Base-by-base conservation (phyloP, 257 asterid genomes). In the Hygrophila difformis region DNA sequence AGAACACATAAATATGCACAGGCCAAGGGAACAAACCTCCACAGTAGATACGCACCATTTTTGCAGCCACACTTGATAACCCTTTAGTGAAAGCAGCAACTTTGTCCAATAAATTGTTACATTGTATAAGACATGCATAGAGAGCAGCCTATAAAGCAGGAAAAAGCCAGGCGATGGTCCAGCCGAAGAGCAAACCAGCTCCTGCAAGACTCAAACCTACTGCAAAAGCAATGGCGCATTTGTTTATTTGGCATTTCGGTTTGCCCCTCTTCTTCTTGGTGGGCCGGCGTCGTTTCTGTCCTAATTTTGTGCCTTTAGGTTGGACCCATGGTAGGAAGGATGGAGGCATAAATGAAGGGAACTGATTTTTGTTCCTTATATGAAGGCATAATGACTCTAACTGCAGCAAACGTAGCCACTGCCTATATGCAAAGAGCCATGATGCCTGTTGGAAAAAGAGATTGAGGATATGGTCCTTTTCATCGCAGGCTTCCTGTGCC, bases 91-190 rank as follows among this genome's bases (percentile, higher is more conserved):
- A n/a, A 33, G 37, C 37, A 1, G 10, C 37, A 33, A 33, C 6
- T 12, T 5, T 2, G 3, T 33, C 37, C 12, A 9, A 33, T 12
- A 9, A 33, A 33, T 33, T 21, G 14, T 4, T 41, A 10, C 17
- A 41, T 13, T 11, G 15, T 2, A 41, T 16, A 41, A 5, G 12
- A 26, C 10, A 47, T 22, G 46, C 15, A 35, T 3, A 39, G 13
- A 39, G 4, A 34, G 4, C 26, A 33, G 15, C 35, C 55, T 58
- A 71, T 12, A 55, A 8, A 37, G 77, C 69, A 34, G 75, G 73
- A 55, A 79, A 73, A 48, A 79, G 60, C 79, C 85, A 79, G 3
- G 77, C 82, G 31, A 75, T 45, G 48, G 85, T 72, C 91, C 81
- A 79, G 37, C 91, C 91, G 2, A 76, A 73, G 1, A 79, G 60